These are phyloP conservation scores for Ophiostoma pallidulum DNA, from an alignment of 2,329 filamentous ascomycete genomes.

Conservation along the genomic window DNA sequence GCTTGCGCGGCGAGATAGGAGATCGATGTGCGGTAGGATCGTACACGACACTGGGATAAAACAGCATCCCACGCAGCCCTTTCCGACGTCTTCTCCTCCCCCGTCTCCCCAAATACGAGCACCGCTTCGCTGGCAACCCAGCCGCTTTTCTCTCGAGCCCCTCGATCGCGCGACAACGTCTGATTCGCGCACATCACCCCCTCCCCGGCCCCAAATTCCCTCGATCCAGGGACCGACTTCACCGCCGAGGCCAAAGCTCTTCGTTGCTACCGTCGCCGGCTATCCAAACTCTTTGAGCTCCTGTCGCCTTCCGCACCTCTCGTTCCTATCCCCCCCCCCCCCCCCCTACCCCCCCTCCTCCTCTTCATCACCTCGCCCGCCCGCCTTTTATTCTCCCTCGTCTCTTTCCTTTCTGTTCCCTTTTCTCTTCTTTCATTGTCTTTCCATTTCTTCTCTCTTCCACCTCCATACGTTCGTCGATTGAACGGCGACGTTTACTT, in stretches of 20 bases:
- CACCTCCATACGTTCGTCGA: no score
- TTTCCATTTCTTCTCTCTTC: not conserved
- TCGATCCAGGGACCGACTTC: no score
- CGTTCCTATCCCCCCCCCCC: not conserved
- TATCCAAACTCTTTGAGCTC: not conserved
- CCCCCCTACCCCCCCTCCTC: not conserved
- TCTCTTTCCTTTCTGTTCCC: not conserved
- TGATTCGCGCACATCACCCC: no score
- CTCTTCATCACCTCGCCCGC: no score
- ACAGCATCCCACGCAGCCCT: no score
- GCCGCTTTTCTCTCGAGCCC: no score
- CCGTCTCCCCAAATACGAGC: no score
- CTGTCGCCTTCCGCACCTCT: not conserved
- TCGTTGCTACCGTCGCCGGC: not conserved
- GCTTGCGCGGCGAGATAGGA: not conserved
- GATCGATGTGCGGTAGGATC: not conserved
- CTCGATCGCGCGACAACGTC: no score
- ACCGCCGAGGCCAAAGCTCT: no score
- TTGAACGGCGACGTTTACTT: not conserved
- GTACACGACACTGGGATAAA: not conserved
- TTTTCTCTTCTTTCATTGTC: not conserved
- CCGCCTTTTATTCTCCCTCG: not conserved
- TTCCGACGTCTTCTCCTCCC: no score
- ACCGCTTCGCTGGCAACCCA: no score
- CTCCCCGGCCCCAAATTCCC: no score